Evolutionary conservation across 164 flowering plant genomes (phyloP), one percentile per base, ranked within the genome.

Genomic region (Annona squamosa): DNA sequence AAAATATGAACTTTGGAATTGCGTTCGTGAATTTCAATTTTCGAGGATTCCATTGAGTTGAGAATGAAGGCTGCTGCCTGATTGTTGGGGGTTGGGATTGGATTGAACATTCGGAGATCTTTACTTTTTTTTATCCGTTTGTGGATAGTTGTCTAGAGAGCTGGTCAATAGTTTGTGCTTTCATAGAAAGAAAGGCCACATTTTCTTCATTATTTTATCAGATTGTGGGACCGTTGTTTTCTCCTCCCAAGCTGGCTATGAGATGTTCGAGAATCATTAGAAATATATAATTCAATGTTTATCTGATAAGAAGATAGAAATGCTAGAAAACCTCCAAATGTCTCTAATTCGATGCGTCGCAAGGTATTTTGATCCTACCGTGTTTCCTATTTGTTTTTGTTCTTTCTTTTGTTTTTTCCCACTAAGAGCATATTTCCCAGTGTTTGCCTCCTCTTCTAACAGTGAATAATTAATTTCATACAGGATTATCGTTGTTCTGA

Each of bases 401-500:
- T n/a, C 17, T n/a, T 5, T 16, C 10, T 19, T 63, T 16, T n/a
- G 3, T 19, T n/a, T 19, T 56, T 56, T 56, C 61, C 61, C 6
- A 56, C 13, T 37, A 43, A 3, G 2, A 45, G 18, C 3, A 42
- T 13, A 1, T n/a, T 16, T 10, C 43, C 13, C 9, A 52, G 59
- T 52, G 13, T 5, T 59, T 3, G 19, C 10, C 61, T 68, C 13
- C 52, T 68, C 44, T 72, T 26, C 7, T 70, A 48, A 57, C 57
- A n/a, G 7, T 37, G 12, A 10, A n/a, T 64, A 52, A 41, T 61
- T 52, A 16, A 52, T 52, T 71, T 72, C 65, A 18, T 59, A 73
- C 94, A 95, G 99, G 86, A 86, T 93, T 74, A 93, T 95, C 77
- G 85, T 93, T 68, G 86, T 95, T 48, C 82, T 95, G 73, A 89